phyloP scores from a whole-genome alignment of 139 green algal genomes.

The Chlamydomonas incerta region DNA sequence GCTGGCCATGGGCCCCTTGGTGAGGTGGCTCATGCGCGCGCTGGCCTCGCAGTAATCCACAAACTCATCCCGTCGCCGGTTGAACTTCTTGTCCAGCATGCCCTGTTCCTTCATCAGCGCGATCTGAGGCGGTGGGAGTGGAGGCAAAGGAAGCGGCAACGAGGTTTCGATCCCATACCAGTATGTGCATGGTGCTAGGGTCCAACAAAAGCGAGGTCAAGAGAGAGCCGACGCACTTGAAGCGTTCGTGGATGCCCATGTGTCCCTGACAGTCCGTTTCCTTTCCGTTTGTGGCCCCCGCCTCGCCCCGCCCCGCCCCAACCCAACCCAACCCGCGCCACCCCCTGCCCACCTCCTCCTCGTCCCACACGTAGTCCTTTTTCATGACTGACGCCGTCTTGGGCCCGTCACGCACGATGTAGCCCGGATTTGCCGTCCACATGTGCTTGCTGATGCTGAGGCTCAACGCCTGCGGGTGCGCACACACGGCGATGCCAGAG shows the following conservation, averaged over 20 bases:
- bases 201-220: too few species aligned
- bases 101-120: slow-evolving; percentile 69
- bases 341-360: slow-evolving; percentile 56
- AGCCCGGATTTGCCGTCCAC: slow-evolving; percentile 61
- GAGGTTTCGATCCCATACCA: too few species aligned
- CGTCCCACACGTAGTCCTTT: slow-evolving; percentile 66
- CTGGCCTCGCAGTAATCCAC: slow-evolving; percentile 68
- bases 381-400: slow-evolving; percentile 54
- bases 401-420: slow-evolving; percentile 62
- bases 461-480: slow-evolving; percentile 36
- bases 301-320: background rate
- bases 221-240: too few species aligned
- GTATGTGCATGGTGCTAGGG: too few species aligned
- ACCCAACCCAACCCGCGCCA: background rate
- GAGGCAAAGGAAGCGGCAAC: too few species aligned
- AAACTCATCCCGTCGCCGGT: slow-evolving; percentile 65
- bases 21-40: slow-evolving; percentile 42
- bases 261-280: too few species aligned
- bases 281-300: too few species aligned
- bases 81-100: slow-evolving; percentile 67
- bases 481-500: too few species aligned
- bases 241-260: too few species aligned
- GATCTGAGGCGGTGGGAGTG: too few species aligned
- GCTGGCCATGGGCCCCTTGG: background rate
- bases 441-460: slow-evolving; percentile 57